Evolutionary conservation across 495 filamentous ascomycete species (phyloP), one percentile per base, ranked within the genome.

Genomic region (Poronia punctata): DNA sequence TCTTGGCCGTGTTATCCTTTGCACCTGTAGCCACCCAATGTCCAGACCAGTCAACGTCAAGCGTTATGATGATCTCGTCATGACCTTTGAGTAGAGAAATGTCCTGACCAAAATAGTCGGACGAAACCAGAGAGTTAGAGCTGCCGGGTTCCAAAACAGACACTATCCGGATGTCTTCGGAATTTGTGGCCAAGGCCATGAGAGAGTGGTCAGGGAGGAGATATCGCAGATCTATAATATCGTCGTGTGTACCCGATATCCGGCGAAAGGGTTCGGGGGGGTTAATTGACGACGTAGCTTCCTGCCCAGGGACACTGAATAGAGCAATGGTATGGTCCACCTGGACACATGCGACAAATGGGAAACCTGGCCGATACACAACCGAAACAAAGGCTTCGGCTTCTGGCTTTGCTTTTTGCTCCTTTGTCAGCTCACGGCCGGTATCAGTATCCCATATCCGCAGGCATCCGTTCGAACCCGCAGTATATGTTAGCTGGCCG

Each of bases 211-310:
- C 80, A 8, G 78, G 76, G 1, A 88, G 80, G 40, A 95, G 73
- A 53, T 88, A 95, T 17, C 80, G 83, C 16, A 96, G 64, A 50
- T 97, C 93, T 49, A 97, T 93, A 40, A 97, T 88, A 56, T 97
- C 92, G 55, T 97, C 92, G 59, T 97, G 88, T 23, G 92, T 95
- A 16, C 93, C 93, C 14, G 90, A 95, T 48, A 97, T 90, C 12
- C 85, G 76, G 41, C 84, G 78, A 37, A 83, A 61, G 0, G 68
- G 68, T 35, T 69, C 58, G 34, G 56, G 51, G 4, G 56, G 35
- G 2, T 56, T 49, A 15, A 71, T 50, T 38, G 49, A 28, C 12
- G 52, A 52, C 21, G 56, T 40, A 16, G 66, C 26, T 16, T 44
- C 25, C 53, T 57, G 46, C 10, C 53, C 45, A 21, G 67, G 57